phyloP scores from a whole-genome alignment of 768 basidiomycete species.

The Lentinus tigrinus region DNA sequence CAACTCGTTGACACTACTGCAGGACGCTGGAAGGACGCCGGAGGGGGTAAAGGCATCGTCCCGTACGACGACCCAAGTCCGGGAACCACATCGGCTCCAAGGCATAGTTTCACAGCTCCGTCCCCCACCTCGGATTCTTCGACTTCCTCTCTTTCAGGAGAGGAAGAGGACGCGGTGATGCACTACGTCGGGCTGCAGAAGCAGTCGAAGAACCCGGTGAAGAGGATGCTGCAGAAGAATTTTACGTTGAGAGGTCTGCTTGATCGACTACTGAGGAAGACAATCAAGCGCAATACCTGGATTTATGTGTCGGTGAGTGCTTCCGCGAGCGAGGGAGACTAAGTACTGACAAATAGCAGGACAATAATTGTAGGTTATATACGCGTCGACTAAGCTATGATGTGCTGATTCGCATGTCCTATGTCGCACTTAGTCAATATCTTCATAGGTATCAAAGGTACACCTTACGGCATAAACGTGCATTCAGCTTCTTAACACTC shows the following conservation, averaged over 20 bases:
- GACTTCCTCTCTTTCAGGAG: slow-evolving; percentile 9
- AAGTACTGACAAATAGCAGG: slow-evolving; percentile 32
- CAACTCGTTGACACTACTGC: slow-evolving; percentile 60
- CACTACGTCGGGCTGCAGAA: slow-evolving; percentile 40
- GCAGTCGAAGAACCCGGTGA: slow-evolving; percentile 36
- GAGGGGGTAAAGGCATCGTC: slow-evolving; percentile 52
- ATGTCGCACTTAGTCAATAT: slow-evolving; percentile 47
- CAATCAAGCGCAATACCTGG: slow-evolving; percentile 61
- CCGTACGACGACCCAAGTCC: slow-evolving; percentile 29
- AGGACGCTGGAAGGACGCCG: slow-evolving; percentile 62
- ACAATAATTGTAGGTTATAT: slow-evolving; percentile 47
- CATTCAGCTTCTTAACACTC: not conserved
- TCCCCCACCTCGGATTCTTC: slow-evolving; percentile 16
- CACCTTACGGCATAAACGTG: not conserved
- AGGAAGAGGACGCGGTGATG: slow-evolving; percentile 34
- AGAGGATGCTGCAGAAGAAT: slow-evolving; percentile 39
- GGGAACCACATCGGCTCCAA: not conserved
- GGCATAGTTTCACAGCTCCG: slow-evolving; percentile 11
- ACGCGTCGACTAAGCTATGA: not conserved
- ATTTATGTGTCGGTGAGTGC: slow-evolving; percentile 59
- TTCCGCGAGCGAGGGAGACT: not conserved
- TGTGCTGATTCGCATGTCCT: not conserved
- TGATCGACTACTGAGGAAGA: slow-evolving; percentile 56
- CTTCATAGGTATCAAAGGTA: slow-evolving; percentile 66
- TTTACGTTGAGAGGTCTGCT: slow-evolving; percentile 53